Evolutionary conservation across 345 rosid species (phyloP).

Genomic region (Hypericum perforatum): DNA sequence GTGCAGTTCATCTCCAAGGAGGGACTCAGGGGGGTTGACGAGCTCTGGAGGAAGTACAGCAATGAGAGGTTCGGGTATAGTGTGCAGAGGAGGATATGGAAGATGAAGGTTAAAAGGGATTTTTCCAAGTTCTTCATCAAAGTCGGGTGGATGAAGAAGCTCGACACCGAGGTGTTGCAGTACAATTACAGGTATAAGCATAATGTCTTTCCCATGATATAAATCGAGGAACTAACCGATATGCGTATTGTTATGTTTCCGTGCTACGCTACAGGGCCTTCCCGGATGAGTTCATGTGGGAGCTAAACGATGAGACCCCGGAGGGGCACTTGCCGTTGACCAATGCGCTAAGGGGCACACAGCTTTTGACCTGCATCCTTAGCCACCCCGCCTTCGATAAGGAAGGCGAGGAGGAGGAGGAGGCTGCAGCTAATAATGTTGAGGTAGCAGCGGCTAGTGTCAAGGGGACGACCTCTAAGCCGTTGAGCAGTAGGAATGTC

Average conservation of each 20-base stretch:
- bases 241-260: too few species aligned
- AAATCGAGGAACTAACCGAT: too few species aligned
- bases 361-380: constrained; percentile 49
- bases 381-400: constrained; percentile 72
- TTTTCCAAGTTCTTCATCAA: constrained; percentile 68
- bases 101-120: constrained; percentile 42
- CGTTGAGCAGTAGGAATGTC: constrained; percentile 10
- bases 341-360: constrained; percentile 85
- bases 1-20: constrained; percentile 51
- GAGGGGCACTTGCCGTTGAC: constrained; percentile 87
- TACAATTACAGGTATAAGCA: constrained; percentile 40
- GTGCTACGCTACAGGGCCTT: constrained; percentile 27
- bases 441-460: neutral
- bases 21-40: constrained; percentile 65
- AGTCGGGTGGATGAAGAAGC: constrained; percentile 94
- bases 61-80: constrained; percentile 67
- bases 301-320: constrained; percentile 60
- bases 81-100: constrained; percentile 62
- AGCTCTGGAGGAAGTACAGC: constrained; percentile 67
- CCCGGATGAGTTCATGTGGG: constrained; percentile 82
- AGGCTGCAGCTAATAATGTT: constrained; percentile 4
- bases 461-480: constrained; percentile 7
- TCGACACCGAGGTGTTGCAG: constrained; percentile 74
- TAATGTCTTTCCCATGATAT: too few species aligned
- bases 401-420: constrained; percentile 12